These are phyloP conservation scores for Tulasnella calospora DNA, from an alignment of 768 basidiomycete species.

Conservation along the genomic window DNA sequence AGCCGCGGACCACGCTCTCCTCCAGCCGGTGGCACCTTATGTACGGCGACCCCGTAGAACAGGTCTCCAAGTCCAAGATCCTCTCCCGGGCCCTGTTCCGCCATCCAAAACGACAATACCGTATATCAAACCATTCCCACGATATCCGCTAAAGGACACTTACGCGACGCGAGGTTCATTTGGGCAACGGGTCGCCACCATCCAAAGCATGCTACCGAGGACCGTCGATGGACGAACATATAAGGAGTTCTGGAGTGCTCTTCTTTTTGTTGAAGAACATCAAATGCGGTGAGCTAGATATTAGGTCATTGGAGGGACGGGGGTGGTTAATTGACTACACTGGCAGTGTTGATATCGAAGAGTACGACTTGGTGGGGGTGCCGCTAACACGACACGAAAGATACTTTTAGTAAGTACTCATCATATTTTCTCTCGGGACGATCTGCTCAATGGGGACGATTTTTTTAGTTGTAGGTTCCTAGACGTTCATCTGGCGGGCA, in stretches of 20 bases:
- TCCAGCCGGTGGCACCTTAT: slow-evolving; percentile 48
- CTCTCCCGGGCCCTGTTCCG: not conserved
- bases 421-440: slow-evolving; percentile 18
- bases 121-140: not conserved
- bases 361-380: slow-evolving; percentile 36
- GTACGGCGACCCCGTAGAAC: slow-evolving; percentile 39
- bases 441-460: not conserved
- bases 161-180: not conserved
- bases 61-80: slow-evolving; percentile 16
- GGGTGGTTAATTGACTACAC: not conserved
- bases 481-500: not conserved
- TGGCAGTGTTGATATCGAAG: slow-evolving; percentile 33
- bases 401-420: slow-evolving; percentile 28
- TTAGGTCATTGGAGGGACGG: not conserved
- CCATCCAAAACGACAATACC: not conserved
- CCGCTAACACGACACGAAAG: slow-evolving; percentile 14
- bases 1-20: slow-evolving; percentile 43
- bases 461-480: not conserved
- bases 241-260: slow-evolving; percentile 45
- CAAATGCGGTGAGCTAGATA: slow-evolving; percentile 41
- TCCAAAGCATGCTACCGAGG: slow-evolving; percentile 9
- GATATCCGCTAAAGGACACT: not conserved
- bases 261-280: slow-evolving; percentile 56
- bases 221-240: slow-evolving; percentile 33
- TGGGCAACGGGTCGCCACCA: not conserved